These are phyloP conservation scores for Rickenella mellea DNA, from an alignment of 768 basidiomycete species.

Conservation along the genomic window DNA sequence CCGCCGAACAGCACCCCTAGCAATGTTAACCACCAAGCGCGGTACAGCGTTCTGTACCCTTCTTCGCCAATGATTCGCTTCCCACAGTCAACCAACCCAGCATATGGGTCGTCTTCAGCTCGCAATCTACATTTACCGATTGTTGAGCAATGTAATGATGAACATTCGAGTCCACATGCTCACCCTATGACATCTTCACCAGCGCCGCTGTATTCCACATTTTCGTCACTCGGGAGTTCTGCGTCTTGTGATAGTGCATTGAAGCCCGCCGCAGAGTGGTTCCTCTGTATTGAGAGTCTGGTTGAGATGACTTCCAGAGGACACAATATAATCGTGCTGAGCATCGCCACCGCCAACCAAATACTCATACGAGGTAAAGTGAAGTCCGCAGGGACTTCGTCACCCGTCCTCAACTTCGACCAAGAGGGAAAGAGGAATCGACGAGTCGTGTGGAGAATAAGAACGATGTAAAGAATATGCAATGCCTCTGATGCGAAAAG, in stretches of 20 bases:
- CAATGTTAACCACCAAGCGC: slow-evolving; percentile 90
- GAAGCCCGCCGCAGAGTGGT: slow-evolving; percentile 67
- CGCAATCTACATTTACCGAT: slow-evolving; percentile 38
- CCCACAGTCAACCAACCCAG: slow-evolving; percentile 63
- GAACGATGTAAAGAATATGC: slow-evolving; percentile 35
- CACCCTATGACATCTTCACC: slow-evolving; percentile 85
- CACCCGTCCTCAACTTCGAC: slow-evolving; percentile 1
- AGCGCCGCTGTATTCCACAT: slow-evolving; percentile 51
- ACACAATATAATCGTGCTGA: slow-evolving; percentile 52
- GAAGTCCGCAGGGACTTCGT: slow-evolving; percentile 20
- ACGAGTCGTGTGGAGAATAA: slow-evolving; percentile 33
- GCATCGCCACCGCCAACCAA: slow-evolving; percentile 44
- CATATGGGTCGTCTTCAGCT: slow-evolving; percentile 71
- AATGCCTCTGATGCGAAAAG: slow-evolving; percentile 34
- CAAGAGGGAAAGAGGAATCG: slow-evolving; percentile 53
- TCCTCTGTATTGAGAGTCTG: slow-evolving; percentile 75
- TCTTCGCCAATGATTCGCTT: slow-evolving; percentile 76
- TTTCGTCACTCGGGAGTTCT: slow-evolving; percentile 52
- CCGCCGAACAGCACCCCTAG: too few relatives aligned
- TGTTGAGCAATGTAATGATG: not conserved
- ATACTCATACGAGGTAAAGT: slow-evolving; percentile 40
- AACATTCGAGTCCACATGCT: slow-evolving; percentile 12
- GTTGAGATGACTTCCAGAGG: slow-evolving; percentile 77
- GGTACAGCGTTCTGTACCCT: slow-evolving; percentile 62
- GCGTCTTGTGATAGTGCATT: slow-evolving; percentile 70